phyloP scores from a whole-genome alignment of 768 basidiomycete genomes.

The Boletus sp. region DNA sequence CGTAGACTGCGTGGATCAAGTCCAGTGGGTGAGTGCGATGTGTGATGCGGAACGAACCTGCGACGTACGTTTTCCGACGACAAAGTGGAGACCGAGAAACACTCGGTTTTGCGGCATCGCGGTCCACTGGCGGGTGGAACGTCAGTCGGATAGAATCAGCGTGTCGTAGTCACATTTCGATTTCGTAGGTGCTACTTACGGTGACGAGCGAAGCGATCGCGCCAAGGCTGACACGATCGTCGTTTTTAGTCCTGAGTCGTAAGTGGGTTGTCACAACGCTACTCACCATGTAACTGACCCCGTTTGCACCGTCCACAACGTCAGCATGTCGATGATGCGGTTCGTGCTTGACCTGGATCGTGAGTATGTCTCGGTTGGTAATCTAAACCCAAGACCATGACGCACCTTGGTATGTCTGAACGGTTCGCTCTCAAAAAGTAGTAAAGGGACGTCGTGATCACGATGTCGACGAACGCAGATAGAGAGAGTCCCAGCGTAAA shows the following conservation, averaged over 20 bases:
- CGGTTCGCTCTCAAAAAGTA: conserved; percentile 39
- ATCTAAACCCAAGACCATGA: not conserved
- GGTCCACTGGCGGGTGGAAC: conserved; percentile 9
- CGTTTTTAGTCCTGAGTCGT: not conserved
- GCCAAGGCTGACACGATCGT: conserved; percentile 6
- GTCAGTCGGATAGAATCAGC: not conserved
- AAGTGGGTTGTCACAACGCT: not conserved
- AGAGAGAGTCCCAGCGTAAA: conserved; percentile 46
- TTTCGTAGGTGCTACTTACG: conserved; percentile 3
- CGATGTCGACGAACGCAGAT: conserved; percentile 43
- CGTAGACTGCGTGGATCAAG: conserved; percentile 12
- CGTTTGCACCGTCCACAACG: conserved; percentile 21
- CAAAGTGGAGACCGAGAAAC: conserved; percentile 24
- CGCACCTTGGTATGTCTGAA: conserved; percentile 35
- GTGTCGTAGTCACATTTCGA: not conserved
- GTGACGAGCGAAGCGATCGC: conserved; percentile 17
- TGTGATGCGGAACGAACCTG: not conserved
- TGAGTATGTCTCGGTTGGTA: not conserved
- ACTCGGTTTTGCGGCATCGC: conserved; percentile 24
- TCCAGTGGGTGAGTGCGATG: not conserved
- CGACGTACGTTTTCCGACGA: conserved; percentile 21
- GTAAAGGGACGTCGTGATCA: conserved; percentile 44
- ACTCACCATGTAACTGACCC: conserved; percentile 24
- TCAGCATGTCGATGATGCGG: conserved; percentile 20
- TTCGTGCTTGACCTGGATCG: conserved; percentile 12